Conservation (phyloP, 805 yeast genomes). For the Ogataea methylovora region DNA sequence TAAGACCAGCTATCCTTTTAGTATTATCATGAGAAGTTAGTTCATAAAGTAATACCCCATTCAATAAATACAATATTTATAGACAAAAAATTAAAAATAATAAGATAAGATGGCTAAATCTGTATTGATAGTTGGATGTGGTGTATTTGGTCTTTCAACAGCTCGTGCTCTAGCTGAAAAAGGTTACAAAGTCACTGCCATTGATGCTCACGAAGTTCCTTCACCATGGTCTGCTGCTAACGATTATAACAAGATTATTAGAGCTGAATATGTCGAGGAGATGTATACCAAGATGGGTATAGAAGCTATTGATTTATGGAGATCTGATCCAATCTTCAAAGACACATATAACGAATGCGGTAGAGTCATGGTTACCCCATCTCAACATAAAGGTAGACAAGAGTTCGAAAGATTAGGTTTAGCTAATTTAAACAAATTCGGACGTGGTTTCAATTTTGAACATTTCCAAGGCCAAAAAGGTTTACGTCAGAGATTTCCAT, state of each 20-base stretch:
- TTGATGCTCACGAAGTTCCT: constrained; percentile 35
- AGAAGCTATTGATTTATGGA: constrained; percentile 37
- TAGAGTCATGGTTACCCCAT: constrained; percentile 31
- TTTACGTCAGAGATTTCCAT: constrained; percentile 16
- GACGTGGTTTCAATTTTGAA: constrained; percentile 21
- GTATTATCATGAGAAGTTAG: too few relatives aligned
- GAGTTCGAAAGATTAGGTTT: constrained; percentile 31
- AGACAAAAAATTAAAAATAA: too few relatives aligned
- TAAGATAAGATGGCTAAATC: constrained; percentile 6
- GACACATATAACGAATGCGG: constrained; percentile 34
- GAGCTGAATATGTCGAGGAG: constrained; percentile 38
- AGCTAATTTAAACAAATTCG: constrained; percentile 23
- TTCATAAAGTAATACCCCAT: too few relatives aligned
- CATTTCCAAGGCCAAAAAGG: constrained; percentile 23
- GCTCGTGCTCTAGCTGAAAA: constrained; percentile 28
- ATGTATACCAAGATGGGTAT: constrained; percentile 34
- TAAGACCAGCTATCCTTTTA: too few relatives aligned
- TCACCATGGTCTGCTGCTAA: constrained; percentile 40
- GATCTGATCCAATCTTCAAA: constrained; percentile 24
- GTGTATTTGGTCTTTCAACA: constrained; percentile 40
- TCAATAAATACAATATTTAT: too few relatives aligned
- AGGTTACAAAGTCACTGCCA: constrained; percentile 26
- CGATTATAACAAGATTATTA: constrained; percentile 41
- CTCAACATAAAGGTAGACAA: constrained; percentile 23
- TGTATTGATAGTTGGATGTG: constrained; percentile 27